phyloP scores from a whole-genome alignment of 2,329 filamentous ascomycete species.

The Beauveria bassiana region DNA sequence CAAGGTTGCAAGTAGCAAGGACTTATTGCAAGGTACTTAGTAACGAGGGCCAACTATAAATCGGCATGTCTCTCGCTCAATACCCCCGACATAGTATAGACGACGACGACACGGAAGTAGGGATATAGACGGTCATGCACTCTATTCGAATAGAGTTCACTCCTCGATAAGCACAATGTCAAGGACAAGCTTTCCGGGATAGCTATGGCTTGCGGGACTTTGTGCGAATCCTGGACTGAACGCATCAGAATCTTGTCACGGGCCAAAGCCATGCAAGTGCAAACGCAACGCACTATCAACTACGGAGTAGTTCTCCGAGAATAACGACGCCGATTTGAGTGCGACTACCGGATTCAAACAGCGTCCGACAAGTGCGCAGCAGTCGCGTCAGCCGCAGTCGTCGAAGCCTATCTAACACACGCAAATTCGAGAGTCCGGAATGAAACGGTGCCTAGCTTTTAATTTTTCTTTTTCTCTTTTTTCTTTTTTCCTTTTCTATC shows the following conservation, averaged over 20 bases:
- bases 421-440: no score
- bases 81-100: neutral
- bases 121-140: neutral
- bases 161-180: neutral
- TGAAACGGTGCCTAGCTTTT: neutral
- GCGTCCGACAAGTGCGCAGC: no score
- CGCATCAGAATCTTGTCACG: neutral
- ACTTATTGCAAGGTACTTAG: no score
- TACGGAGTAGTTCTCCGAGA: neutral
- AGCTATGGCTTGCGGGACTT: neutral
- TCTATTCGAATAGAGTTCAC: neutral
- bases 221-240: neutral
- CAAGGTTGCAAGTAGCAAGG: no score
- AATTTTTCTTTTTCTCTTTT: neutral
- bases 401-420: no score
- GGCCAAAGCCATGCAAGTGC: neutral
- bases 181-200: neutral
- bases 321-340: neutral
- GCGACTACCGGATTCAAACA: no score
- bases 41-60: no score
- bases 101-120: no score
- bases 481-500: accelerated
- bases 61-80: no score
- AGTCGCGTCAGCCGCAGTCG: no score
- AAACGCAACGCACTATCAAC: neutral